Evolutionary conservation across 2,329 filamentous ascomycete species (phyloP).

Genomic region (Zasmidium cellare): DNA sequence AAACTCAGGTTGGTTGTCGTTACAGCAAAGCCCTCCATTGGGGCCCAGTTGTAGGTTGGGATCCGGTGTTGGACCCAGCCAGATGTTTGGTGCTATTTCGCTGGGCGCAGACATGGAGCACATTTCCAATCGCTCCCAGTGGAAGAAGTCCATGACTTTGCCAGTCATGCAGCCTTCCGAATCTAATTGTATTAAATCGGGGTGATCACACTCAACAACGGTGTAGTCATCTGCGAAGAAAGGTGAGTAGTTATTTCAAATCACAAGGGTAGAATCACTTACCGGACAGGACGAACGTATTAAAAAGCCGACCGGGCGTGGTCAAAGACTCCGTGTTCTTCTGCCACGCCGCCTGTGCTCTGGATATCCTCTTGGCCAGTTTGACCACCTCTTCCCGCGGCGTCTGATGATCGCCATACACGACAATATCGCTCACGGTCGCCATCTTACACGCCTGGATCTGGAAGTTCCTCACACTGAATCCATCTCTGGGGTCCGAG

Average conservation of each 20-base stretch:
- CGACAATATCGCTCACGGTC: constrained; percentile 83
- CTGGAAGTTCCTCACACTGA: constrained; percentile 95
- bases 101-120: constrained; percentile 86
- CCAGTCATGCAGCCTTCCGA: constrained; percentile 71
- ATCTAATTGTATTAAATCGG: constrained; percentile 73
- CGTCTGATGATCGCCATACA: constrained; percentile 76
- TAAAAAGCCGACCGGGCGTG: constrained; percentile 60
- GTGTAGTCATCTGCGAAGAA: constrained; percentile 61
- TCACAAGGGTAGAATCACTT: constrained; percentile 28
- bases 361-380: constrained; percentile 64
- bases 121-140: constrained; percentile 90
- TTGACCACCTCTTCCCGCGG: constrained; percentile 65
- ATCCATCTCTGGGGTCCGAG: constrained; percentile 82
- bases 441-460: constrained; percentile 90
- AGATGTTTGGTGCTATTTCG: constrained; percentile 87
- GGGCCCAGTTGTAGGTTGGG: constrained; percentile 48
- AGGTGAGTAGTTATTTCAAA: constrained; percentile 29
- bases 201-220: constrained; percentile 69
- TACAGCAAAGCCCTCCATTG: constrained; percentile 18
- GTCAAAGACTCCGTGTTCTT: constrained; percentile 58
- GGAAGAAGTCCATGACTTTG: constrained; percentile 81
- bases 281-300: constrained; percentile 77
- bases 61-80: constrained; percentile 84
- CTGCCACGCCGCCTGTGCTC: constrained; percentile 75
- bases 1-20: constrained; percentile 53